phyloP scores from a whole-genome alignment of 495 filamentous ascomycete genomes.

The Venustampulla echinocandica region DNA sequence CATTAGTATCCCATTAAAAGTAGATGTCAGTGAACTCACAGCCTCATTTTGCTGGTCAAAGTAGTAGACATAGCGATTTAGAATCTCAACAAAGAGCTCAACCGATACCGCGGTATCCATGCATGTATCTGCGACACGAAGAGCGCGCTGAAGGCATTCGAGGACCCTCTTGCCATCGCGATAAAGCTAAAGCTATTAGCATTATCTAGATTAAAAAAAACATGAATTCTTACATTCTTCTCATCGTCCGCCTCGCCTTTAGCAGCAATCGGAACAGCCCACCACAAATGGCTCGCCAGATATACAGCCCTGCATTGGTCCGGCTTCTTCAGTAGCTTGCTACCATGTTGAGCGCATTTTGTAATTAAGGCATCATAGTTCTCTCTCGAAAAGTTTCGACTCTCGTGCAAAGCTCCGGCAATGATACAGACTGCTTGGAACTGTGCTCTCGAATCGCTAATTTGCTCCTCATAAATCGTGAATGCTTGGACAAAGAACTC shows the following conservation, averaged over 20 bases:
- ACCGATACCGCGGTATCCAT: conserved; percentile 99
- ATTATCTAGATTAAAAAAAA: conserved; percentile 14
- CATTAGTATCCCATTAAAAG: conserved; percentile 5
- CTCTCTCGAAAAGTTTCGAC: conserved; percentile 82
- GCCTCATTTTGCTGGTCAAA: conserved; percentile 99
- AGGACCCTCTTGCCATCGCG: conserved; percentile 95
- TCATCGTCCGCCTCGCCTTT: conserved; percentile 69
- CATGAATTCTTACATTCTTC: conserved; percentile 56
- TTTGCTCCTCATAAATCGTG: conserved; percentile 92
- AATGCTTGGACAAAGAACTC: conserved; percentile 99
- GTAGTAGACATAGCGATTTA: conserved; percentile 98
- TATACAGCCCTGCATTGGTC: conserved; percentile 97
- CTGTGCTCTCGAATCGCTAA: conserved; percentile 89
- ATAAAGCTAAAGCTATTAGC: conserved; percentile 58
- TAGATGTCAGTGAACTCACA: conserved; percentile 38
- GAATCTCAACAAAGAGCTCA: conserved; percentile 94
- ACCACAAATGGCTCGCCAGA: conserved; percentile 93
- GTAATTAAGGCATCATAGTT: conserved; percentile 99
- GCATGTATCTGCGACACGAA: conserved; percentile 94
- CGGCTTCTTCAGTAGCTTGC: conserved; percentile 94
- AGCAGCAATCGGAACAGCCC: conserved; percentile 81
- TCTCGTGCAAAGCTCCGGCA: conserved; percentile 76
- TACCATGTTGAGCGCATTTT: conserved; percentile 92
- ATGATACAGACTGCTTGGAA: conserved; percentile 97
- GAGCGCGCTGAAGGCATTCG: conserved; percentile 89